phyloP scores from a whole-genome alignment of 768 basidiomycete species.

The Boletus vermiculosoides region DNA sequence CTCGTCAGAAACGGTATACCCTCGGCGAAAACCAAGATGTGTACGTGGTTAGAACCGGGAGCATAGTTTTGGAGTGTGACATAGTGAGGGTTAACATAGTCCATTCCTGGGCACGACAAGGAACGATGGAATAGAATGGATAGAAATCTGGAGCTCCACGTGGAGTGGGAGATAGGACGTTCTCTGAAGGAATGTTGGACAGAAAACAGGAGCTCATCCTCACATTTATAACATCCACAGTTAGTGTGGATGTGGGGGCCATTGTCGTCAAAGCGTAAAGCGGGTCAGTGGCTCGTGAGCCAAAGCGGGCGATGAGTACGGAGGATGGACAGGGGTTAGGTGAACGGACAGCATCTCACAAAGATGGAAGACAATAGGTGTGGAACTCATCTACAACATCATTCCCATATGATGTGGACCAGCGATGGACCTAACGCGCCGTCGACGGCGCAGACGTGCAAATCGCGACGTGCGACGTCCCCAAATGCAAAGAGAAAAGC shows the following conservation, averaged over 20 bases:
- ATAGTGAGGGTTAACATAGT: neutral
- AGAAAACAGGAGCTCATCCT: neutral
- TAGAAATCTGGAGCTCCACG: conserved; percentile 4
- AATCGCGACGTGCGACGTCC: neutral
- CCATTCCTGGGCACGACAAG: neutral
- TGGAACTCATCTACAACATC: conserved; percentile 2
- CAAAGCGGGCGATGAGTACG: conserved; percentile 2
- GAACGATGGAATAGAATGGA: neutral
- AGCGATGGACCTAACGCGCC: neutral
- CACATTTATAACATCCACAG: conserved; percentile 10
- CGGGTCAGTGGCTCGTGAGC: neutral
- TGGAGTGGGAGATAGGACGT: neutral
- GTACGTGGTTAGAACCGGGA: conserved; percentile 7
- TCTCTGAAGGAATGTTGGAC: neutral
- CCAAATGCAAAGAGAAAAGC: neutral
- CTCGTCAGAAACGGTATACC: neutral
- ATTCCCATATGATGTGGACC: neutral
- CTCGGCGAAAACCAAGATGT: neutral
- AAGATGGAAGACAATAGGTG: conserved; percentile 9
- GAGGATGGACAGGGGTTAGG: too few relatives aligned
- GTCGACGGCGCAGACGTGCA: neutral
- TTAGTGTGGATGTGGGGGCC: neutral
- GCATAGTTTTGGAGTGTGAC: neutral
- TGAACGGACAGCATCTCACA: neutral
- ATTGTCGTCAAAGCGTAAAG: conserved; percentile 16